A percentile compares a stretch with the other conserved stretches of the same genome.
These are phyloP conservation scores for Mucor racemosus DNA, from an alignment of 371 early-diverging fungal species.

Conservation along the genomic window DNA sequence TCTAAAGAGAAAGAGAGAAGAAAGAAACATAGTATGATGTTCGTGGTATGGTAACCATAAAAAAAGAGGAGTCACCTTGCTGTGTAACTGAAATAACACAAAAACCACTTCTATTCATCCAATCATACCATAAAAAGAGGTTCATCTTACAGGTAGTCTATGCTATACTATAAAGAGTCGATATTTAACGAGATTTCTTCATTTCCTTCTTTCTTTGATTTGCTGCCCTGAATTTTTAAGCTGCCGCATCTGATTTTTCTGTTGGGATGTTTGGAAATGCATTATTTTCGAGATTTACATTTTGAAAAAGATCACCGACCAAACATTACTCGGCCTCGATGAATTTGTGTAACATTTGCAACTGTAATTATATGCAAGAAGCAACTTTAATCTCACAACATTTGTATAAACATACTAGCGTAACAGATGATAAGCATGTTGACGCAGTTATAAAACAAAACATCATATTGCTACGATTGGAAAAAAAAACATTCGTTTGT, in stretches of 20 bases:
- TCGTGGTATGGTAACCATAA: conserved; percentile 4
- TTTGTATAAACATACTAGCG: no score
- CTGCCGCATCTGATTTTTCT: no score
- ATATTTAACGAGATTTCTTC: not conserved
- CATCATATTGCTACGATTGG: no score
- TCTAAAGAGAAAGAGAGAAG: not conserved
- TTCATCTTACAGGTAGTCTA: conserved; percentile 1
- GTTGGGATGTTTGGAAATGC: not conserved
- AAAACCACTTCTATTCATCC: not conserved
- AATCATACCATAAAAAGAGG: conserved; percentile 5
- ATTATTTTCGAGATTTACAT: not conserved
- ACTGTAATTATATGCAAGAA: not conserved
- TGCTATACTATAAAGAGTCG: not conserved
- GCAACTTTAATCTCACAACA: not conserved
- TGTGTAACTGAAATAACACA: not conserved
- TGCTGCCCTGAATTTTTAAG: not conserved
- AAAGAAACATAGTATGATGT: conserved; percentile 1
- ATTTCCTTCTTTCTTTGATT: not conserved
- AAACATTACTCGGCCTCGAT: not conserved
- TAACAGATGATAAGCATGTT: no score
- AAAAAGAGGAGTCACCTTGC: conserved; percentile 7
- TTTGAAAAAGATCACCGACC: not conserved
- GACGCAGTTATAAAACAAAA: no score
- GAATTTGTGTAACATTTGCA: not conserved
- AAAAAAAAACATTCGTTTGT: no score